Evolutionary conservation across 148 eudicot species (phyloP), one percentile per base, ranked within the genome.

Genomic region (Fagopyrum homotropicum): DNA sequence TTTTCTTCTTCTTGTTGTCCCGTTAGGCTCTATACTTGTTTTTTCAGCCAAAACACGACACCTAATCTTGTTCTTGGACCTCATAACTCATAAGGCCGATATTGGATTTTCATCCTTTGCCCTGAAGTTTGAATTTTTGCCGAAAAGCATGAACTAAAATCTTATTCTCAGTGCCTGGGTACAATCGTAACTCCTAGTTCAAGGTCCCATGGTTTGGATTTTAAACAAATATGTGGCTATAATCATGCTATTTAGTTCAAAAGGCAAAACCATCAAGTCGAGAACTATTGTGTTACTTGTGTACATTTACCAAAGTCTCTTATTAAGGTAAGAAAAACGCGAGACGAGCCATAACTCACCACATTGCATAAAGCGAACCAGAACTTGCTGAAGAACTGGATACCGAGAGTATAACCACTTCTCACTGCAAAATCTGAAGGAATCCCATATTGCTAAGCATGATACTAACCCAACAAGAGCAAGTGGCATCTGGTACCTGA

Each of bases 401-500:
- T 78, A 82, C 7, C 72, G 82, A 72, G 84, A 85, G 75, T 88
- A 75, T 11, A 81, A 78, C 98, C 91, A 93, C 47, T 79, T 92
- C 45, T 85, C 83, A 54, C 84, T 88, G 68, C 86, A 87, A 75
- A 77, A 86, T 74, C 77, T 85, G 71, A 89, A 88, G 10, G 79
- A 74, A 78, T 93, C 97, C 98, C 98, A 93, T 29, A 88, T 76
- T 3, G 89, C 97, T 76, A 93, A 81, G 81, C 97, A 82, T 47
- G 84, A 88, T 50, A 93, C 44, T 83, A 93, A 79, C 17, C 98
- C 97, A 78, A 86, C 81, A 82, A 93, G 91, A 69, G 97, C 93
- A 76, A 89, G 72, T 46, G 97, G 98, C 85, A 91, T 84, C 77
- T 91, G 91, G 85, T 93, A 91, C 86, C 98, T 93, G 61, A 61